Conservation (phyloP, 1,139 yeast species). For the Sugiyamaella japonica region DNA sequence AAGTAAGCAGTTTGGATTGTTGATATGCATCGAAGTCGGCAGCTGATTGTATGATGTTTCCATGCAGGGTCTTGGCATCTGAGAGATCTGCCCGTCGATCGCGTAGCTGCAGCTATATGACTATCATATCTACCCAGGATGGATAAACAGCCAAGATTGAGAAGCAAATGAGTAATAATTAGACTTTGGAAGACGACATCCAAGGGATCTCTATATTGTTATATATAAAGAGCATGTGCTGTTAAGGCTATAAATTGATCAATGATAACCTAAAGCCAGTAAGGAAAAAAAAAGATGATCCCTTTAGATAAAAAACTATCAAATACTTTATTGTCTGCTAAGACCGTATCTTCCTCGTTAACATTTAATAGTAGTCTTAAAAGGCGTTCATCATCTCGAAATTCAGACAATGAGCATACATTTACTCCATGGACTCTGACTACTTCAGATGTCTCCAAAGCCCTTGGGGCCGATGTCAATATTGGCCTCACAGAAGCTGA, state of each 20-base stretch:
- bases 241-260: background rate
- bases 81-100: background rate
- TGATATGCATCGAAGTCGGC: background rate
- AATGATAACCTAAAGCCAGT: background rate
- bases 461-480: constrained; percentile 45
- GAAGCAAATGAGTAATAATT: background rate
- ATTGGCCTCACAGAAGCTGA: constrained; percentile 51
- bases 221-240: background rate
- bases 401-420: constrained; percentile 34
- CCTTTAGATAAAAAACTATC: constrained; percentile 11
- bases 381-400: background rate
- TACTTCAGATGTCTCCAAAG: constrained; percentile 20
- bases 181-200: background rate
- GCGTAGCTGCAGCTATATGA: background rate
- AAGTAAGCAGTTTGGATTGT: background rate
- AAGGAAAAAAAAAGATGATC: background rate
- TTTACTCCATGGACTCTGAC: constrained; percentile 32
- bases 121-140: background rate
- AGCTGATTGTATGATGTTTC: background rate
- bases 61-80: constrained; percentile 12
- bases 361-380: constrained; percentile 5
- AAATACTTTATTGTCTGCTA: constrained; percentile 2
- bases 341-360: constrained; percentile 8
- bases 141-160: constrained; percentile 8
- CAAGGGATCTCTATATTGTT: too few species aligned